Conservation (phyloP, 1,284 basidiomycete genomes). For the Serendipita sp. region DNA sequence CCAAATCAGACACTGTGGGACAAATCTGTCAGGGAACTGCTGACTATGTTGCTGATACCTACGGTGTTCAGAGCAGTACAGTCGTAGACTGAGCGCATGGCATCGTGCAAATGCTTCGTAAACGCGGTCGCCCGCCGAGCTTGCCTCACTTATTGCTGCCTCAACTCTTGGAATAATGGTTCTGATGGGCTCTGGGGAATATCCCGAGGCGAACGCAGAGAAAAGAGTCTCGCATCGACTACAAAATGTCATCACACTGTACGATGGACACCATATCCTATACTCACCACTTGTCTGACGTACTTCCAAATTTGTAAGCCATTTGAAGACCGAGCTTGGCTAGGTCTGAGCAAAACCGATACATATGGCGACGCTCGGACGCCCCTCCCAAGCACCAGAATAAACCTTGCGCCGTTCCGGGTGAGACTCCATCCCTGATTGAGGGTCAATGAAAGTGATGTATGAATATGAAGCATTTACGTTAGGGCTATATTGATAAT, state of each 20-base stretch:
- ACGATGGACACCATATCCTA: background rate
- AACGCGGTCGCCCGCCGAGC: slow-evolving; percentile 51
- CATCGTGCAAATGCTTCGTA: slow-evolving; percentile 46
- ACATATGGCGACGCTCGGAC: slow-evolving; percentile 43
- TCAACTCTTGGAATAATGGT: slow-evolving; percentile 46
- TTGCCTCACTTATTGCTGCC: slow-evolving; percentile 46
- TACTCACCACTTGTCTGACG: slow-evolving; percentile 47
- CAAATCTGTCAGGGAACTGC: slow-evolving; percentile 1
- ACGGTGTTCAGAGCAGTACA: slow-evolving; percentile 54
- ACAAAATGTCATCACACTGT: slow-evolving; percentile 7
- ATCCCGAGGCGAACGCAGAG: slow-evolving; percentile 40
- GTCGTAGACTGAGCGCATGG: slow-evolving; percentile 34
- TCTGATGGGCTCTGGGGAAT: slow-evolving; percentile 48
- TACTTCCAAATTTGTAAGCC: slow-evolving; percentile 45
- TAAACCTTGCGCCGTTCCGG: slow-evolving; percentile 51
- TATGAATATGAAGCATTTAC: background rate
- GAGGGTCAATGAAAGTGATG: slow-evolving; percentile 7
- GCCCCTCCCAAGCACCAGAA: slow-evolving; percentile 58
- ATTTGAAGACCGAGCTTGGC: slow-evolving; percentile 51
- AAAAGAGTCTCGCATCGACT: slow-evolving; percentile 46
- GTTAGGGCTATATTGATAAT: slow-evolving; percentile 45
- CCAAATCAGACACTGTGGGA: slow-evolving; percentile 39
- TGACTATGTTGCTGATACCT: slow-evolving; percentile 17
- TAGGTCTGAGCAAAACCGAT: slow-evolving; percentile 50
- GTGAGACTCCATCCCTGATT: slow-evolving; percentile 44